Conservation (phyloP, 83 land plant species). For the Diphasiastrum complanatum region DNA sequence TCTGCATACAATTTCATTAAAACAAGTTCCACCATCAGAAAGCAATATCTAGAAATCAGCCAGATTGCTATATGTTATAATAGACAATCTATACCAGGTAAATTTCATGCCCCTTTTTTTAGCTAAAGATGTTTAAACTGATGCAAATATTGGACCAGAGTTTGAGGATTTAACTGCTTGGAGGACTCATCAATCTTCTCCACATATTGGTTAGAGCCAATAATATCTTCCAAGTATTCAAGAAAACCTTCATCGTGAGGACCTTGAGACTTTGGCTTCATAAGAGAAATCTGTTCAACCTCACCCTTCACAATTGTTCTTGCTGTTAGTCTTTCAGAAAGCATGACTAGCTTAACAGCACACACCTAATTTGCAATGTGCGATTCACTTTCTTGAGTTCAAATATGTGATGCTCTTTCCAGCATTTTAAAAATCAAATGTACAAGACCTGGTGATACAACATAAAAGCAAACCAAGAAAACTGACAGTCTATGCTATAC, state of each 20-base stretch:
- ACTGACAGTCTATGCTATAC: too few relatives aligned
- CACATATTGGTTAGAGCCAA: constrained; percentile 92
- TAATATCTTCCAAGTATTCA: constrained; percentile 93
- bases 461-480: too few relatives aligned
- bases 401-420: too few relatives aligned
- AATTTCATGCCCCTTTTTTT: too few relatives aligned
- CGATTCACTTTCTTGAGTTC: too few relatives aligned
- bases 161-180: constrained; percentile 87
- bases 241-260: constrained; percentile 98
- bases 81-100: too few relatives aligned
- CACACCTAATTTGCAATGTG: too few relatives aligned
- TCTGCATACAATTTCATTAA: constrained; percentile 33
- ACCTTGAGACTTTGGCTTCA: constrained; percentile 96
- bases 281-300: constrained; percentile 94
- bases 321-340: too few relatives aligned
- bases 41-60: not conserved
- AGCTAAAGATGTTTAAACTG: not conserved
- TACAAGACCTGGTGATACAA: too few relatives aligned
- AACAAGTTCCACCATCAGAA: not conserved
- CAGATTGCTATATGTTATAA: too few relatives aligned
- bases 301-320: constrained; percentile 60
- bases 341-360: too few relatives aligned
- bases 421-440: too few relatives aligned
- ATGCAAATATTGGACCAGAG: not conserved
- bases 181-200: constrained; percentile 81